A percentile compares a stretch with the other conserved stretches of the same genome.
phyloP scores from a whole-genome alignment of 805 yeast species.

The Kregervanrija pseudodelftensis region DNA sequence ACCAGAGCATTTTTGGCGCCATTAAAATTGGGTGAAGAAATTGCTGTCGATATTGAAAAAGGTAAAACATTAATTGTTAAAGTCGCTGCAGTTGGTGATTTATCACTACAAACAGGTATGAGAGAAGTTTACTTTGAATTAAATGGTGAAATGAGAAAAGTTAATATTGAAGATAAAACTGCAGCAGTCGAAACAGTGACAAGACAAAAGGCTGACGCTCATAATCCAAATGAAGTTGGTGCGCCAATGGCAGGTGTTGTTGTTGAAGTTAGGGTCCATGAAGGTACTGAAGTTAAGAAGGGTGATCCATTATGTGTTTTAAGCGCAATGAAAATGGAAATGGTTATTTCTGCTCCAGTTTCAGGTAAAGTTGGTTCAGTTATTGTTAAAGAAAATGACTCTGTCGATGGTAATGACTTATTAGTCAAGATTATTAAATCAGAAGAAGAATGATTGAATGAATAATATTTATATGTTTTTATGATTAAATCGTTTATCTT shows the following conservation, averaged over 20 bases:
- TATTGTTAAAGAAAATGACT: constrained; percentile 80
- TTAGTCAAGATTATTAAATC: constrained; percentile 51
- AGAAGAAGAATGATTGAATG: constrained; percentile 1
- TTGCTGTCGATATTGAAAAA: constrained; percentile 81
- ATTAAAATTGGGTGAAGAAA: constrained; percentile 81
- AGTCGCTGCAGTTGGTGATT: constrained; percentile 87
- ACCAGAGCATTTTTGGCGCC: constrained; percentile 86
- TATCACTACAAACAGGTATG: constrained; percentile 75
- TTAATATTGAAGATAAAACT: constrained; percentile 80
- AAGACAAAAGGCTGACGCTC: constrained; percentile 85
- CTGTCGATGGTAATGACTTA: constrained; percentile 91
- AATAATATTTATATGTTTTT: background rate
- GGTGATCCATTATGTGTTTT: constrained; percentile 93
- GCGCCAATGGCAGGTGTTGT: constrained; percentile 99
- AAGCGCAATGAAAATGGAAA: constrained; percentile 99
- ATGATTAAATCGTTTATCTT: background rate
- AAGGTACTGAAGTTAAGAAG: constrained; percentile 84
- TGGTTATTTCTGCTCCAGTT: constrained; percentile 91
- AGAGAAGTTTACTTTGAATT: constrained; percentile 97
- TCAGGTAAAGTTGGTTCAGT: constrained; percentile 79
- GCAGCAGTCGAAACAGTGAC: constrained; percentile 80
- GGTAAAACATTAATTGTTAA: constrained; percentile 92
- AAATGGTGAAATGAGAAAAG: constrained; percentile 97
- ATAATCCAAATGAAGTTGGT: constrained; percentile 87
- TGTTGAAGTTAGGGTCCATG: constrained; percentile 86